A percentile compares a stretch with the other conserved stretches of the same genome.
These are phyloP conservation scores for Dichotomopilus funicola DNA, from an alignment of 2,329 filamentous ascomycete species.

Conservation along the genomic window DNA sequence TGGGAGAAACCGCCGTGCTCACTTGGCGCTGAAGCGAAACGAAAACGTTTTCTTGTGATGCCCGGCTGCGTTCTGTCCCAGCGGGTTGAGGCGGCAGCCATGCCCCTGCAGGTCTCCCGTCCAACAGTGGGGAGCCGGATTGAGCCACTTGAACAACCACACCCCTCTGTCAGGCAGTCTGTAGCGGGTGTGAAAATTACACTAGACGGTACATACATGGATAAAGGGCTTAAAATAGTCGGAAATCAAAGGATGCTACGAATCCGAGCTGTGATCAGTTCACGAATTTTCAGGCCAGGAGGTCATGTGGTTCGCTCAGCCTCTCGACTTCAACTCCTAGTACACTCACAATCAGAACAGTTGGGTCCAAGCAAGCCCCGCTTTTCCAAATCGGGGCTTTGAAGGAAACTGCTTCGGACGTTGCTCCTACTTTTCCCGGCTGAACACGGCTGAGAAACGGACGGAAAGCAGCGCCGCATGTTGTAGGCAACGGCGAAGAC, in stretches of 20 bases:
- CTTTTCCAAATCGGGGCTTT: constrained; percentile 4
- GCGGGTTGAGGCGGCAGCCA: neutral
- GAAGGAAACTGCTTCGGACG: constrained; percentile 10
- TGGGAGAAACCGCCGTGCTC: neutral
- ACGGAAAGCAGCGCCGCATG: too few species aligned
- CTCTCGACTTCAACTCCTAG: neutral
- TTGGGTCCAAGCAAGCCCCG: constrained; percentile 2
- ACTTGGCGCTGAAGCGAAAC: constrained; percentile 7
- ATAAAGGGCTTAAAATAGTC: neutral
- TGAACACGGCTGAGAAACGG: neutral
- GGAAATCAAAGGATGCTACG: neutral
- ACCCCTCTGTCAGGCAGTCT: neutral
- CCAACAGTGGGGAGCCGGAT: constrained; percentile 1
- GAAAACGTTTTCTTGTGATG: neutral
- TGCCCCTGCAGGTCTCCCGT: neutral
- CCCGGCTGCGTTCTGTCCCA: neutral
- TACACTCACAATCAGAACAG: neutral
- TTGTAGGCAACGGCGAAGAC: too few species aligned
- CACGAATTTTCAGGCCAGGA: neutral
- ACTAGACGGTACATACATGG: neutral
- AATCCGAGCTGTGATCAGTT: neutral
- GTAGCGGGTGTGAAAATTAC: neutral
- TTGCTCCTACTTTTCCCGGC: constrained; percentile 14
- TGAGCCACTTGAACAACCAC: constrained; percentile 9
- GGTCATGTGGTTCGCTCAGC: constrained; percentile 15